Evolutionary conservation across 2,329 filamentous ascomycete species (phyloP).

Genomic region (Sarocladium kiliense): DNA sequence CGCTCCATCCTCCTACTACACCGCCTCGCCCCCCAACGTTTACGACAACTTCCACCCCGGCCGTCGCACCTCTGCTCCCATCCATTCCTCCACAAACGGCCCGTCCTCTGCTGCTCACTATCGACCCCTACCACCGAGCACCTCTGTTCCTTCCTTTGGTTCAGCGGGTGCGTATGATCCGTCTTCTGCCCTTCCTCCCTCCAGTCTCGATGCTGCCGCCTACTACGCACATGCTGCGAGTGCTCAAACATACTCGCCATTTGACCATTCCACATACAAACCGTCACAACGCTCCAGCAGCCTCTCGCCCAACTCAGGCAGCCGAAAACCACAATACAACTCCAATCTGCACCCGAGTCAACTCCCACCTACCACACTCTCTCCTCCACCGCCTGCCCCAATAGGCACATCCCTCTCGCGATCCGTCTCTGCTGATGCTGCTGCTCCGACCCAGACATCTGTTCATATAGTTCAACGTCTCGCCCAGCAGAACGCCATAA

Average conservation of each 20-base stretch:
- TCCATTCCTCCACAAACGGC: neutral
- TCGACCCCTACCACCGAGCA: neutral
- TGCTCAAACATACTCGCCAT: neutral
- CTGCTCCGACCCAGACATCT: conserved; percentile 21
- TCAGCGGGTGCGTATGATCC: neutral
- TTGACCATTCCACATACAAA: neutral
- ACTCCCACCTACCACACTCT: neutral
- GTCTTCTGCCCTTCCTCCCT: neutral
- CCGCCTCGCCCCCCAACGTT: neutral
- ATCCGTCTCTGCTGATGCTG: conserved; percentile 22
- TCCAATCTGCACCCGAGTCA: neutral
- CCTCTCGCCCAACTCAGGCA: neutral
- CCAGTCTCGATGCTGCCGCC: neutral
- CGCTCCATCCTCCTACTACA: neutral
- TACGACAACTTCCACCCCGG: conserved; percentile 1
- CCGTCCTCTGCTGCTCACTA: neutral
- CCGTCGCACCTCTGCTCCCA: conserved; percentile 1
- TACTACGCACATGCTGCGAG: neutral
- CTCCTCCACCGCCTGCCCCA: neutral
- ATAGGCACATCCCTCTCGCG: conserved; percentile 11
- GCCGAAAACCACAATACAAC: neutral
- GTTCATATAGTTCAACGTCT: conserved; percentile 34
- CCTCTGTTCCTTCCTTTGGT: neutral
- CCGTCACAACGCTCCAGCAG: neutral
- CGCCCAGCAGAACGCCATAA: conserved; percentile 35